Evolutionary conservation across 1,284 basidiomycete genomes (phyloP), one percentile per base, ranked within the genome.

Genomic region (Sanguinoderma infundibulare): DNA sequence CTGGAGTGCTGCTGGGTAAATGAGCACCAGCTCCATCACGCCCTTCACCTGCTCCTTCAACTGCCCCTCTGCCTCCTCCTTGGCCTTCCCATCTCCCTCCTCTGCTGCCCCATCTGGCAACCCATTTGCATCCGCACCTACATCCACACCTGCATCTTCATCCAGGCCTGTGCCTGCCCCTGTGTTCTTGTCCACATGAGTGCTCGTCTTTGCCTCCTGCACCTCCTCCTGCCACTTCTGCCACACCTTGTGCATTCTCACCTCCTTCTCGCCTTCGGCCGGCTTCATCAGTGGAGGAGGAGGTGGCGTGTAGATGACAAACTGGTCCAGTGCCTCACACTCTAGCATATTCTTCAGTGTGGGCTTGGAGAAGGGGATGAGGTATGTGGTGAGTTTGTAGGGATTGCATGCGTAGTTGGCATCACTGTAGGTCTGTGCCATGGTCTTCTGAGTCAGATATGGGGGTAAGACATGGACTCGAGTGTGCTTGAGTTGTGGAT

Each of bases 211-310:
- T 12, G 49, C 49, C 49, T 51, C 49, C n/a, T 32, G 49, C 49
- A 51, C 49, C 49, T 51, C 49, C 32, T 9, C 32, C 49, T 51
- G 49, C 49, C 49, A 51, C 49, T 51, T 51, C 32, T 32, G 49
- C 49, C 24, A 32, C 32, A 51, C 17, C 49, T 34, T 35, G 49
- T 36, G 49, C 49, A n/a, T n/a, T 20, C 35, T 51, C 32, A 20
- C 49, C 49, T 51, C 49, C 49, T 51, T 51, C 49, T 51, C 49
- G 32, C 49, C 49, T 20, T 51, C 49, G 17, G 34, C 30, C 20
- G 49, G 49, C 49, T 51, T 51, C 34, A 20, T 51, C 49, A 51
- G 10, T 4, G 49, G 49, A 1, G 49, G 49, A 0, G 49, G 49
- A 1, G 49, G 49, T 32, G 49, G 49, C 6, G 49, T 51, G 32